A percentile compares a stretch with the other conserved stretches of the same genome.
phyloP scores from a whole-genome alignment of 768 basidiomycete species.

The Lentinula boryana region DNA sequence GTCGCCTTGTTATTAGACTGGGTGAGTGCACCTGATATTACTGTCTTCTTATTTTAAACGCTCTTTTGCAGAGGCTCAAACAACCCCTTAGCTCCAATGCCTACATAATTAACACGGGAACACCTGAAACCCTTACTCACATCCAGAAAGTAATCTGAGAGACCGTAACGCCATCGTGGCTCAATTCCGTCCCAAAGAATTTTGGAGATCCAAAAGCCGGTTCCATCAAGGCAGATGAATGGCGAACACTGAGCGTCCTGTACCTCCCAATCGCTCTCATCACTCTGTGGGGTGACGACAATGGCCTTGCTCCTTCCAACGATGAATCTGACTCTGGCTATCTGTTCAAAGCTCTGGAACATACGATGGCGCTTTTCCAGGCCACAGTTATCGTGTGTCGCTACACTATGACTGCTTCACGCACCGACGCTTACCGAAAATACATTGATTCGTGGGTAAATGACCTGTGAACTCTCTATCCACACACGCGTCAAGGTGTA shows the following conservation, averaged over 20 bases:
- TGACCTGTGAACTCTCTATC: conserved; percentile 10
- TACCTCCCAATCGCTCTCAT: conserved; percentile 28
- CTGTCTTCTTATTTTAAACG: neutral
- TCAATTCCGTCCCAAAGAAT: conserved; percentile 20
- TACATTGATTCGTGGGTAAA: conserved; percentile 10
- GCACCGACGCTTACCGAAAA: neutral
- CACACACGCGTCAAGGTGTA: conserved; percentile 1
- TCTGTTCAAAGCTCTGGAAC: conserved; percentile 12
- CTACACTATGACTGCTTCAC: conserved; percentile 5
- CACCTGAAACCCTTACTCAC: neutral
- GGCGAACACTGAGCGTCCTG: conserved; percentile 21
- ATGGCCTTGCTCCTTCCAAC: neutral
- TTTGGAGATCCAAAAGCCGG: conserved; percentile 23
- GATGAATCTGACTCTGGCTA: neutral
- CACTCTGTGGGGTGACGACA: conserved; percentile 20
- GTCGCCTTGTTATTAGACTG: neutral
- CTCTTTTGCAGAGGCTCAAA: neutral
- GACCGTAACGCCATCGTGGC: conserved; percentile 19
- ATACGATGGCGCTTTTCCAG: conserved; percentile 17
- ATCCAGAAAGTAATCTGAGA: conserved; percentile 19
- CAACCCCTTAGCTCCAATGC: neutral
- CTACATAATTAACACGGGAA: neutral
- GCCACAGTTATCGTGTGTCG: conserved; percentile 14
- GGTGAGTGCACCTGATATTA: neutral
- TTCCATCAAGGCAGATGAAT: conserved; percentile 31